Base-by-base conservation (phyloP, 2,329 filamentous ascomycete genomes). In the Basipetospora sp. region DNA sequence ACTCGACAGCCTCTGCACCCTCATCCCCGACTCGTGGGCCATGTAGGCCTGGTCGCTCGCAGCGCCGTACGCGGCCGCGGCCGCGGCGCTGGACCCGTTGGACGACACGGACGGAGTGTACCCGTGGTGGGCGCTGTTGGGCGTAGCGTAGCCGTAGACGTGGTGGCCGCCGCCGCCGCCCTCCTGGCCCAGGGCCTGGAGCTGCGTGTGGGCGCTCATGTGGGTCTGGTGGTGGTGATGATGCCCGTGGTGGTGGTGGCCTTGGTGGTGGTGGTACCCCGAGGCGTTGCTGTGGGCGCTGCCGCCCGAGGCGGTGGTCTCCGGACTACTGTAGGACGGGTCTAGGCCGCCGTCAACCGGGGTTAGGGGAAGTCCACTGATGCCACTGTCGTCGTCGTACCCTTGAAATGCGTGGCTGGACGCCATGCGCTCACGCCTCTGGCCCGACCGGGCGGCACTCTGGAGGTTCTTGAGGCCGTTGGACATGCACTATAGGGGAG, bases 401-500 rank as follows among this genome's bases (percentile, higher is more conserved):
- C 59, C 63, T 56, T 57, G 53, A 30, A 59, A 49, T 41, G 51
- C 49, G 44, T 65, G 58, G 36, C 59, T 57, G 22, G 58, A 59
- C 57, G 69, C 69, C 47, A 71, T 59, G 42, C 71, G 72, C 60
- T 76, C 77, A 49, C 77, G 77, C 45, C 77, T 73, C 41, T 71
- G 66, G 41, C 71, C 74, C 40, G 77, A 70, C 43, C 80, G 73
- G 45, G 76, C 69, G 37, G 75, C 72, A 48, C 76, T 74, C 53
- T 80, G 77, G 41, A 90, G 69, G 56, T 83, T 86, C 61, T 86
- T 88, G 48, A 88, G 64, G 26, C 84, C 83, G 51, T 80, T 81
- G 54, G 80, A 77, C 76, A 90, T 83, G 59, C 80, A 85, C 82
- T 88, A 46, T 33, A 14, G 14, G 14, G 31, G 19, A 30, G 14